phyloP scores from a whole-genome alignment of 371 early-diverging fungal species.

The Blakeslea trispora region DNA sequence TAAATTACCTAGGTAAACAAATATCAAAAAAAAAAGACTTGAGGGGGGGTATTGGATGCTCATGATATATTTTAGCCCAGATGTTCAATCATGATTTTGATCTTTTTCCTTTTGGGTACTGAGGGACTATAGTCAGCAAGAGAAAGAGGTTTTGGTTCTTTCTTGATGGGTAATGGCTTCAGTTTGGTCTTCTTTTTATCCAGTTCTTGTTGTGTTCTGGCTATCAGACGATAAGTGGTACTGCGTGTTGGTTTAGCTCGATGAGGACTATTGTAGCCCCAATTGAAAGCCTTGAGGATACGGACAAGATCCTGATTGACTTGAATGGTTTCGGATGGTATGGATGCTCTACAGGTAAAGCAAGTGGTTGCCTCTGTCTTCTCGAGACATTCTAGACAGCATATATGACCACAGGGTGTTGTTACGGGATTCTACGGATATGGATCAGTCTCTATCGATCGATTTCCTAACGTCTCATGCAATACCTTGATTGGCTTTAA shows the following conservation, averaged over 20 bases:
- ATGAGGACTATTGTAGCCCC: constrained; percentile 3
- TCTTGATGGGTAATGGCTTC: neutral
- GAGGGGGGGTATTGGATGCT: too few species aligned
- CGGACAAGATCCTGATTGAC: constrained; percentile 38
- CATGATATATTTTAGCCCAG: too few species aligned
- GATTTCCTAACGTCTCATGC: constrained; percentile 32
- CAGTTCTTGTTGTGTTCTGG: neutral
- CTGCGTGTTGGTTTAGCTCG: neutral
- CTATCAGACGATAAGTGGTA: neutral
- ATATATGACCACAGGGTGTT: constrained; percentile 59
- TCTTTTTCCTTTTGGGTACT: constrained; percentile 1
- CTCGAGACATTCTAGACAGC: constrained; percentile 46
- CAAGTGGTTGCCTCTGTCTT: constrained; percentile 33
- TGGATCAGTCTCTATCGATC: too few species aligned
- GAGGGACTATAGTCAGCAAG: neutral
- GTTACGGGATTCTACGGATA: constrained; percentile 54
- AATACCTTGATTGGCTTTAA: constrained; percentile 33
- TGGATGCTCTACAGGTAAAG: constrained; percentile 41
- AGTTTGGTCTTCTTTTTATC: neutral
- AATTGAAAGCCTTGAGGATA: constrained; percentile 34
- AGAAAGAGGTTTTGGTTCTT: neutral
- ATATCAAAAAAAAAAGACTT: too few species aligned
- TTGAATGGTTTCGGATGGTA: constrained; percentile 9
- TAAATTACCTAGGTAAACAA: too few species aligned
- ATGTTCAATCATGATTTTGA: constrained; percentile 9